Conservation (phyloP, 805 yeast genomes). For the Candida vartiovaarae region DNA sequence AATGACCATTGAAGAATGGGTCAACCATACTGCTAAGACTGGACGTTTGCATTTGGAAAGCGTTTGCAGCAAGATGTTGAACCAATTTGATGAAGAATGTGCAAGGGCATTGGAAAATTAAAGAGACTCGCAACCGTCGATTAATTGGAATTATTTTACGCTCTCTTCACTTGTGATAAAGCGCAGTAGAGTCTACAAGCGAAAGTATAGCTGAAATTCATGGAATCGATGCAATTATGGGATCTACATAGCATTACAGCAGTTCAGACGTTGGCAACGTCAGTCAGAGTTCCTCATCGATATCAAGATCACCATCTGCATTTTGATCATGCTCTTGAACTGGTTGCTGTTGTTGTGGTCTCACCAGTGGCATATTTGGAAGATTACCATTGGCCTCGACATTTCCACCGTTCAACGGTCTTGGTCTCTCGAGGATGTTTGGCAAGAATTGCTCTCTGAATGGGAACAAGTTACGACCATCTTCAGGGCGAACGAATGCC, state of each 20-base stretch:
- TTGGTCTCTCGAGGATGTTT: no score
- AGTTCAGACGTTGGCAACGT: no score
- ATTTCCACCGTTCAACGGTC: no score
- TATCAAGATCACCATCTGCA: constrained; percentile 2
- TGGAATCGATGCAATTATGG: no score
- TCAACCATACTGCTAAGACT: constrained; percentile 45
- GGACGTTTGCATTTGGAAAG: constrained; percentile 42
- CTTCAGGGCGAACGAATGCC: no score
- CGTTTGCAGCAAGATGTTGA: constrained; percentile 41
- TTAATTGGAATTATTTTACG: no score
- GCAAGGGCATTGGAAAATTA: constrained; percentile 38
- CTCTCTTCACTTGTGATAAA: neutral
- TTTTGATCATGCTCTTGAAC: neutral
- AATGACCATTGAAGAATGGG: constrained; percentile 70
- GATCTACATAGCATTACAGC: no score
- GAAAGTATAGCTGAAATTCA: neutral
- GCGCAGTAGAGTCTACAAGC: neutral
- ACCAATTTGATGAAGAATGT: constrained; percentile 41
- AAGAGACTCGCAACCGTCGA: neutral
- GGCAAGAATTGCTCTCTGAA: no score
- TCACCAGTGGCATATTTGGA: neutral
- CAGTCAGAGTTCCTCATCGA: neutral
- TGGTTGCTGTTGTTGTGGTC: neutral
- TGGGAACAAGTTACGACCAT: no score
- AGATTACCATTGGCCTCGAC: no score